These are phyloP conservation scores for Knoxia roxburghii DNA, from an alignment of 257 asterid species.

Conservation along the genomic window DNA sequence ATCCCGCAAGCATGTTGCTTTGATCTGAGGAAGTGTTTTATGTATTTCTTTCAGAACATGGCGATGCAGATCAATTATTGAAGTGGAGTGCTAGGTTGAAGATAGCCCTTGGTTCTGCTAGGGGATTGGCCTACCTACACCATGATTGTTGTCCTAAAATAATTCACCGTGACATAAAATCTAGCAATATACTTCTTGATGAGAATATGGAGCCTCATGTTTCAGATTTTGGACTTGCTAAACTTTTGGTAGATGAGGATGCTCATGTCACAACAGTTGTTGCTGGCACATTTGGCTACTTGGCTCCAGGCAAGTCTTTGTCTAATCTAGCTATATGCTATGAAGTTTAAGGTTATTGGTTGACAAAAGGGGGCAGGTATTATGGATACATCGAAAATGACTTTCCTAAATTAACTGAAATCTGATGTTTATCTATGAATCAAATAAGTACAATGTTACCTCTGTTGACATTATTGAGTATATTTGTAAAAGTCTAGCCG, in stretches of 20 bases:
- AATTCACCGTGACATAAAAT: conserved; percentile 84
- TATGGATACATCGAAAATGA: too few relatives aligned
- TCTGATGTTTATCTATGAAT: too few relatives aligned
- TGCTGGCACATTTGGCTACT: conserved; percentile 95
- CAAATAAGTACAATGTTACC: too few relatives aligned
- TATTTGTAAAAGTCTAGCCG: too few relatives aligned
- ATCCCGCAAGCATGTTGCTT: background rate
- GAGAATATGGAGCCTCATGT: conserved; percentile 90
- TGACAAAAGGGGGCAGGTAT: too few relatives aligned
- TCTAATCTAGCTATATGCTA: background rate
- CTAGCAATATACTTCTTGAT: conserved; percentile 90
- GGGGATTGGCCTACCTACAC: conserved; percentile 89
- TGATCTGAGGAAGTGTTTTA: background rate
- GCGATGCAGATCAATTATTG: conserved; percentile 39
- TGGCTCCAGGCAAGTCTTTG: conserved; percentile 76
- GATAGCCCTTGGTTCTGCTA: conserved; percentile 90
- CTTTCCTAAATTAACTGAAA: background rate
- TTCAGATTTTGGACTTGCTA: conserved; percentile 95
- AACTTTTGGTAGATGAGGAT: conserved; percentile 86
- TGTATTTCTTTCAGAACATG: conserved; percentile 33
- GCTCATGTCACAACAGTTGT: conserved; percentile 95
- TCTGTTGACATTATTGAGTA: too few relatives aligned
- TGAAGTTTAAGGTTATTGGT: background rate
- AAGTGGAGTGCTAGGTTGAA: conserved; percentile 79
- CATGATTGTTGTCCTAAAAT: conserved; percentile 90